A percentile compares a stretch with the other conserved stretches of the same genome.
phyloP scores from a whole-genome alignment of 306 rosid species.

The Astragalus glycyphyllos region DNA sequence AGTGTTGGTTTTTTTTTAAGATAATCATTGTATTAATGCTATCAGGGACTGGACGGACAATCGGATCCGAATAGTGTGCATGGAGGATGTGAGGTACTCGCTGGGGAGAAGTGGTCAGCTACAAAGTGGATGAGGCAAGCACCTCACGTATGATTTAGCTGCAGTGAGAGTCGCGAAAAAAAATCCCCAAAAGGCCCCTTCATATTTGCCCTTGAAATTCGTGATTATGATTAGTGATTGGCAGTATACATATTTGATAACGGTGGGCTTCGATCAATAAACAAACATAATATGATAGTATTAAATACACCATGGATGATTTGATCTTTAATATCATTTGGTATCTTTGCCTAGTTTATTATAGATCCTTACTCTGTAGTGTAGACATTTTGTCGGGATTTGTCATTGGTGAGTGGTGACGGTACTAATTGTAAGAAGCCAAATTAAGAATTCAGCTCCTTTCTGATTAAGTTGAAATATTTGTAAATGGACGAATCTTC shows the following conservation, averaged over 20 bases:
- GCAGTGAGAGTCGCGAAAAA: background rate
- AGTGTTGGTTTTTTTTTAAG: background rate
- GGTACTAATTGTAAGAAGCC: slow-evolving; percentile 1
- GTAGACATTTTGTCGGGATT: slow-evolving; percentile 11
- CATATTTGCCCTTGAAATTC: slow-evolving; percentile 20
- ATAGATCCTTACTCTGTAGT: background rate
- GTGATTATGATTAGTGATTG: slow-evolving; percentile 35
- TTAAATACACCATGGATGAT: slow-evolving; percentile 19
- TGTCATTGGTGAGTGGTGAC: background rate
- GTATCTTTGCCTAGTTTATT: slow-evolving; percentile 11
- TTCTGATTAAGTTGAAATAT: background rate
- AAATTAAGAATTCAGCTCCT: background rate
- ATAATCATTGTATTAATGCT: background rate
- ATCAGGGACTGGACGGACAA: slow-evolving; percentile 59
- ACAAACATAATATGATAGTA: slow-evolving; percentile 17
- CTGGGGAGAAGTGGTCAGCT: slow-evolving; percentile 67
- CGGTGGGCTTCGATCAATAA: slow-evolving; percentile 21
- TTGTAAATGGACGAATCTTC: background rate
- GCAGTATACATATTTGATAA: slow-evolving; percentile 19
- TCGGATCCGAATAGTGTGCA: slow-evolving; percentile 58
- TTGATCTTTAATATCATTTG: background rate
- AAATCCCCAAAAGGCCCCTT: background rate
- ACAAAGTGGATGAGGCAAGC: slow-evolving; percentile 64
- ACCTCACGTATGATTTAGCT: slow-evolving; percentile 37
- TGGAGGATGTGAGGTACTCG: slow-evolving; percentile 57